Percentiles rank a stretch among this genome's conserved stretches.
Evolutionary conservation across 1,284 basidiomycete genomes (phyloP).

Genomic region (Malassezia sympodialis): DNA sequence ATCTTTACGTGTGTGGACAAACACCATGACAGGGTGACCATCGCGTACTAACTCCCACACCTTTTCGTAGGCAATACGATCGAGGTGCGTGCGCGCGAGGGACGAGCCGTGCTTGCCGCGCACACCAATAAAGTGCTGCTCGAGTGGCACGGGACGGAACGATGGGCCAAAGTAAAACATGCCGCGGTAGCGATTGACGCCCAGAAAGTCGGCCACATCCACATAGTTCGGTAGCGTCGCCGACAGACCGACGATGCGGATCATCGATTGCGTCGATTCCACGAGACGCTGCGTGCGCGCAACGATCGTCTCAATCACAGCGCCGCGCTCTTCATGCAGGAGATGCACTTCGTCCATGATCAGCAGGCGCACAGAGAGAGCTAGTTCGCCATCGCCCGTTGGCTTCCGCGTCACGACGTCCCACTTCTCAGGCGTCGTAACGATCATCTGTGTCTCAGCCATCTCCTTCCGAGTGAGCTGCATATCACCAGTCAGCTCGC

Average conservation of each 20-base stretch:
- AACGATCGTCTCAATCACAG: constrained; percentile 97
- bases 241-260: constrained; percentile 95
- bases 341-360: constrained; percentile 98
- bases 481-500: constrained; percentile 98
- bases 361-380: constrained; percentile 71
- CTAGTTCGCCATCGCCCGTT: constrained; percentile 87
- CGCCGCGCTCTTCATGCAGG: constrained; percentile 92
- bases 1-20: constrained; percentile 96
- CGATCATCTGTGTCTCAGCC: constrained; percentile 90
- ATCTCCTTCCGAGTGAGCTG: constrained; percentile 91
- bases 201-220: constrained; percentile 89
- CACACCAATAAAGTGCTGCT: constrained; percentile 94
- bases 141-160: constrained; percentile 89
- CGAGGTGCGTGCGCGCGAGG: constrained; percentile 73
- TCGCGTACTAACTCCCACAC: constrained; percentile 41
- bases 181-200: constrained; percentile 79
- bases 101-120: constrained; percentile 75
- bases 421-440: constrained; percentile 99
- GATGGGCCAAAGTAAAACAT: constrained; percentile 97
- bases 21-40: constrained; percentile 94
- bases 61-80: constrained; percentile 81
- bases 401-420: constrained; percentile 97
- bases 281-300: constrained; percentile 87
- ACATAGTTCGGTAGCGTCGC: constrained; percentile 95
- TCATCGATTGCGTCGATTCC: constrained; percentile 90